Conservation (phyloP, 768 basidiomycete species). For the Scleroderma bovista region DNA sequence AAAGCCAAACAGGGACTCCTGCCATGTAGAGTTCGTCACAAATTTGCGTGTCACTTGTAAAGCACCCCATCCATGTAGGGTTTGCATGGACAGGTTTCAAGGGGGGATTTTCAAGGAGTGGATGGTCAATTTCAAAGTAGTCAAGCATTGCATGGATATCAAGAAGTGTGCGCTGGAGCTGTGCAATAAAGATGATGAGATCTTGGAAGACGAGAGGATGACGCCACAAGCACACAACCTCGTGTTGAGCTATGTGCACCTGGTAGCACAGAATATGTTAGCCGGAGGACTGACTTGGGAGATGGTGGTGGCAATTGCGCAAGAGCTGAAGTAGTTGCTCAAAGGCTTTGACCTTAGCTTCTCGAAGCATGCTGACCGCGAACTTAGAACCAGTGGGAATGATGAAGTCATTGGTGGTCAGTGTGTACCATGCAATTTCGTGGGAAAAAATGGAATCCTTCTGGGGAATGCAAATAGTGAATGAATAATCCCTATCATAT, state of each 20-base stretch:
- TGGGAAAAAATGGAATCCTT: neutral
- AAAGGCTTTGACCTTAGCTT: neutral
- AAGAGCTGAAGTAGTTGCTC: neutral
- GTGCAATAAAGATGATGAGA: conserved; percentile 1
- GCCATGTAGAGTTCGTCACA: conserved; percentile 4
- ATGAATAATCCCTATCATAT: conserved; percentile 2
- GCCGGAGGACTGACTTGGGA: neutral
- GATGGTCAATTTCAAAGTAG: conserved; percentile 1
- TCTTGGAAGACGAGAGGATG: conserved; percentile 1
- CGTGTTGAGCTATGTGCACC: neutral
- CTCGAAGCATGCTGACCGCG: neutral
- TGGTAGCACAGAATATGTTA: neutral
- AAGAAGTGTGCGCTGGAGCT: conserved; percentile 1
- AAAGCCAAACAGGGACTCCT: conserved; percentile 7
- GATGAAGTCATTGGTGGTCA: neutral
- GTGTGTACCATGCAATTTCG: neutral
- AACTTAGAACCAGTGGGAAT: neutral
- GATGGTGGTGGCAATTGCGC: neutral
- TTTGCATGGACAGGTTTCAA: neutral
- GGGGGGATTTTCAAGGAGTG: neutral
- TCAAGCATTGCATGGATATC: conserved; percentile 7
- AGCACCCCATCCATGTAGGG: conserved; percentile 8
- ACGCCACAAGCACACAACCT: neutral
- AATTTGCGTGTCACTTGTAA: neutral
- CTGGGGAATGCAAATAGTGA: conserved; percentile 1